A percentile compares a stretch with the other conserved stretches of the same genome.
phyloP scores from a whole-genome alignment of 129 eudicot species.

The Flaveria trinervia region DNA sequence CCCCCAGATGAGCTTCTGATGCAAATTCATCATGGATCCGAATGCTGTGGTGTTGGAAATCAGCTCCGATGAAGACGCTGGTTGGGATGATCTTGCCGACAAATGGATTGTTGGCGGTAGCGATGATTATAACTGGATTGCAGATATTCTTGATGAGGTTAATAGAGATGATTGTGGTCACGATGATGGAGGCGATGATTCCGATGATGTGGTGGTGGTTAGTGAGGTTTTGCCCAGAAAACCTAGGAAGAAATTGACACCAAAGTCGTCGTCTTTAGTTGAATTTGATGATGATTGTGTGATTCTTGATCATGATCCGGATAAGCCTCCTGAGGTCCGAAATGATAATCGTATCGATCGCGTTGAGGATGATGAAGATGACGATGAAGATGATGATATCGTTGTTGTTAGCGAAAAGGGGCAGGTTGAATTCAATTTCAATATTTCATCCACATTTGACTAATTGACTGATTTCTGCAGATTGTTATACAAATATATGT shows the following conservation, averaged over 20 bases:
- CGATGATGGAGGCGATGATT: constrained; percentile 55
- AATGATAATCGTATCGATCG: constrained; percentile 12
- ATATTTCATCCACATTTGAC: background rate
- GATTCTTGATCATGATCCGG: constrained; percentile 78
- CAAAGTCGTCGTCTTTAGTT: constrained; percentile 20
- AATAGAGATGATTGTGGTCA: constrained; percentile 42
- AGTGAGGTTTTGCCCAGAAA: constrained; percentile 49
- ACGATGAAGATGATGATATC: constrained; percentile 48
- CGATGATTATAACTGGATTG: constrained; percentile 52
- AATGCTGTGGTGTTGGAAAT: constrained; percentile 42
- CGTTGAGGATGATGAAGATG: constrained; percentile 19
- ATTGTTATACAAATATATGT: background rate
- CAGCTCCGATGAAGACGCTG: constrained; percentile 71
- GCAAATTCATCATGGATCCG: constrained; percentile 43
- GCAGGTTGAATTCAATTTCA: constrained; percentile 42
- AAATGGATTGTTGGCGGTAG: constrained; percentile 19
- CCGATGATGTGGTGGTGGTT: constrained; percentile 64
- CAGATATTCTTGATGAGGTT: constrained; percentile 49
- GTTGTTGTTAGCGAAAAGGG: constrained; percentile 71
- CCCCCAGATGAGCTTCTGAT: constrained; percentile 22
- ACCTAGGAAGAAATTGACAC: constrained; percentile 34
- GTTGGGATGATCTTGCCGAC: constrained; percentile 28
- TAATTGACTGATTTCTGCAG: background rate
- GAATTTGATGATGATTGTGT: constrained; percentile 75
- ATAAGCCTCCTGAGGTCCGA: constrained; percentile 39